Base-by-base conservation (phyloP, 2,329 filamentous ascomycete species). In the Hirsutella minnesotensis region DNA sequence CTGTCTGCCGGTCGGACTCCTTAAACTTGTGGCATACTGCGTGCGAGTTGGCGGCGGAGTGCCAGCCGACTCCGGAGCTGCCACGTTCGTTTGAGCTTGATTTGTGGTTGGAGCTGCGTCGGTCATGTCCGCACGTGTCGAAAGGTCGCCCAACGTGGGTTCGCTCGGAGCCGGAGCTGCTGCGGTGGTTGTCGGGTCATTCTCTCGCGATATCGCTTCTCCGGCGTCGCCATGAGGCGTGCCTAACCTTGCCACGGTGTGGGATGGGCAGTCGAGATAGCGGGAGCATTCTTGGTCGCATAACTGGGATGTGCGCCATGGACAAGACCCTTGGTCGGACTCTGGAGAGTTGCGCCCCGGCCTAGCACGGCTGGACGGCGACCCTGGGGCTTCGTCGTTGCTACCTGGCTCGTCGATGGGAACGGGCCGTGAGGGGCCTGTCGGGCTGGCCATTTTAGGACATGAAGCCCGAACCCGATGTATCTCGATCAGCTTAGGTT, bases 181-280 rank as follows among this genome's bases (percentile, higher is more conserved):
- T 27, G 36, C 27, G 18, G 35, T 30, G 20, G 35, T 34, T 29
- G 42, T 33, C 33, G 45, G 41, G 43, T 41, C 42, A 19, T 30
- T 39, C 29, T 38, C 36, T 44, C 47, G 16, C 10, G 44, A 39
- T 38, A 39, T 45, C 33, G 36, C 39, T 35, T 45, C 42, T 7
- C 49, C 49, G 12, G 49, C 48, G 30, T 52, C 49, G 45, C 56
- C 54, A 20, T 50, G 44, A 31, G 62, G 18, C 16, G 20, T 62
- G 18, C 60, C 45, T 22, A 50, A 52, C 41, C 69, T 61, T 50
- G 65, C 64, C 38, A 68, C 49, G 16, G 58, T 47, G 44, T 73
- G 70, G 4, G 67, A 64, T 27, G 69, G 70, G 36, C 69, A 72
- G 55, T 73, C 70, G 44, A 69, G 63, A 52, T 61, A 73, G 38